A percentile compares a stretch with the other conserved stretches of the same genome.
Evolutionary conservation across 768 basidiomycete species (phyloP).

Genomic region (Kwoniella pini): DNA sequence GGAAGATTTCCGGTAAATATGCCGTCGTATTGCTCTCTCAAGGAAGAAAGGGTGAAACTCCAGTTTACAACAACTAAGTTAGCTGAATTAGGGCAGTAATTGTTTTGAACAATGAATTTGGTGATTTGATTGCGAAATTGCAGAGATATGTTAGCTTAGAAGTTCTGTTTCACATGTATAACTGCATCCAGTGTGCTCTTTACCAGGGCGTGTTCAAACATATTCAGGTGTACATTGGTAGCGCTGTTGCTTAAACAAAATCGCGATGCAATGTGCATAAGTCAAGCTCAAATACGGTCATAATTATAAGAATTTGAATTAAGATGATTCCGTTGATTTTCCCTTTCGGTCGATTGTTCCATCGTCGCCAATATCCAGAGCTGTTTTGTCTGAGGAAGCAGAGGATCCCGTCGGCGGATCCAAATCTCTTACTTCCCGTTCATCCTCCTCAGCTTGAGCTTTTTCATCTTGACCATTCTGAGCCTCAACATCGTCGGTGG

Average conservation of each 20-base stretch:
- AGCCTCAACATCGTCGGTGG: background rate
- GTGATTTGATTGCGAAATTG: too few relatives aligned
- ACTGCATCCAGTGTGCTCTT: background rate
- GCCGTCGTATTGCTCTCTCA: constrained; percentile 85
- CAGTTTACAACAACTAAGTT: constrained; percentile 49
- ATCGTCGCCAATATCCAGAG: background rate
- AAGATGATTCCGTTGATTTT: background rate
- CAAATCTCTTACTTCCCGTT: background rate
- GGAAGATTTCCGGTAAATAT: constrained; percentile 98
- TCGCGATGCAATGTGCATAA: too few relatives aligned
- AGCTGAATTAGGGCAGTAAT: too few relatives aligned
- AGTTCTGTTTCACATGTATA: background rate
- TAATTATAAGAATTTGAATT: background rate
- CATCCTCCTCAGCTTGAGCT: background rate
- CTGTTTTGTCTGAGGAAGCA: constrained; percentile 1
- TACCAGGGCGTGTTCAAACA: too few relatives aligned
- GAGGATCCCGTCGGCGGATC: background rate
- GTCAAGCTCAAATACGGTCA: too few relatives aligned
- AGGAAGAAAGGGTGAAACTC: constrained; percentile 84
- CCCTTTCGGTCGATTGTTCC: background rate
- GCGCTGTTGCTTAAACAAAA: too few relatives aligned
- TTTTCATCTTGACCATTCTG: background rate
- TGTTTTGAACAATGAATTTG: background rate
- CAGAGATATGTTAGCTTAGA: background rate
- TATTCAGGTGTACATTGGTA: too few relatives aligned